These are phyloP conservation scores for Yamadazyma conglobata DNA, from an alignment of 1,139 yeast species.

Conservation along the genomic window DNA sequence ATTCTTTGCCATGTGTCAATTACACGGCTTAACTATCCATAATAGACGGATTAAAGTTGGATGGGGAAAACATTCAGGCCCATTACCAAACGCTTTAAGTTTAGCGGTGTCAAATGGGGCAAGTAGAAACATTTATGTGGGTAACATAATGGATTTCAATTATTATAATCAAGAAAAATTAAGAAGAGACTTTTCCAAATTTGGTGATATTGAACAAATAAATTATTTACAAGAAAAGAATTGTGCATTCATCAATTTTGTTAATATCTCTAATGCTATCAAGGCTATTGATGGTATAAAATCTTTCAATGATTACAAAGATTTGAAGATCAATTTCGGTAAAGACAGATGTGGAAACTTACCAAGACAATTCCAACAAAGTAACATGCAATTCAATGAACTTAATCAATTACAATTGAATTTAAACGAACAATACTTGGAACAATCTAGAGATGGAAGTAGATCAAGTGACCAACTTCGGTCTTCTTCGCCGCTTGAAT, in stretches of 20 bases:
- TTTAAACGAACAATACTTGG: conserved; percentile 11
- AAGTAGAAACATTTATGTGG: conserved; percentile 85
- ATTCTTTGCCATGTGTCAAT: conserved; percentile 82
- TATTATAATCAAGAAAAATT: conserved; percentile 57
- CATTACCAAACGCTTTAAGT: conserved; percentile 74
- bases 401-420: conserved; percentile 12
- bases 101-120: conserved; percentile 94
- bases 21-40: conserved; percentile 79
- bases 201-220: conserved; percentile 80
- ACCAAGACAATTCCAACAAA: conserved; percentile 52
- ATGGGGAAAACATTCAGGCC: conserved; percentile 96
- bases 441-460: conserved; percentile 7
- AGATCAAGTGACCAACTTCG: conserved; percentile 1
- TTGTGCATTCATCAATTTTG: conserved; percentile 79
- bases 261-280: conserved; percentile 77
- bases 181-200: conserved; percentile 61
- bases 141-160: conserved; percentile 49
- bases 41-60: conserved; percentile 82
- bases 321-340: conserved; percentile 75
- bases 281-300: conserved; percentile 68
- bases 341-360: conserved; percentile 90
- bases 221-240: conserved; percentile 75
- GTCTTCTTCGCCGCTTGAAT: no score
- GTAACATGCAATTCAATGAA: conserved; percentile 14
- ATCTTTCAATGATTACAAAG: conserved; percentile 50